Base-by-base conservation (phyloP, 139 green algal genomes). In the Yamagishiella unicocca region DNA sequence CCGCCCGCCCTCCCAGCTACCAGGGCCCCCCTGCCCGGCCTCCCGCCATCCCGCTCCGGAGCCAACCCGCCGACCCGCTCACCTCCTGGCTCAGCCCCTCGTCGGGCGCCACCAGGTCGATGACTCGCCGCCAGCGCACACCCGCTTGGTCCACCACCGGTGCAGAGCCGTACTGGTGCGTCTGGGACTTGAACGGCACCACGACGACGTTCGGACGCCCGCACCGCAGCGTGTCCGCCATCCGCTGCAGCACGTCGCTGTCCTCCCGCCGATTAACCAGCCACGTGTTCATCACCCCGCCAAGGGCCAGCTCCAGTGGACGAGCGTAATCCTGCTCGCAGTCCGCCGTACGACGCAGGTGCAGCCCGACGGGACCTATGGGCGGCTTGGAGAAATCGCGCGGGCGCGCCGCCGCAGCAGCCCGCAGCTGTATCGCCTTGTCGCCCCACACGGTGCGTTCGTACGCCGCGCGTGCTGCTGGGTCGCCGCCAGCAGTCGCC, bases 21-120 rank as follows among this genome's bases (percentile, higher is more conserved):
- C n/a, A n/a, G n/a, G n/a, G n/a, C n/a, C n/a, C n/a, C n/a, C n/a
- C n/a, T n/a, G n/a, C n/a, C n/a, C n/a, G n/a, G n/a, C n/a, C n/a
- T n/a, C n/a, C n/a, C n/a, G n/a, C n/a, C n/a, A n/a, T n/a, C n/a
- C n/a, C n/a, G n/a, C n/a, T n/a, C n/a, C n/a, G n/a, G n/a, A n/a
- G n/a, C n/a, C n/a, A n/a, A n/a, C n/a, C n/a, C n/a, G 7, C 62
- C 62, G 21, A 8, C 50, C 14, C 29, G 4, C 75, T 35, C 53
- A 83, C 75, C 75, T 8, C 4, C 37, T 33, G 53, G 25, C 24
- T 1, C 53, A 71, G 33, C 2, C 21, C 53, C 33, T 83, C 75
- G 19, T 25, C 31, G 14, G 35, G 33, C 75, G 53, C n/a, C 19
- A 84, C 55, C 77, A 84, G 37, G 77, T 84, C 77, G 37, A 84